Base-by-base conservation (phyloP, 2,329 filamentous ascomycete genomes). In the Coniosporium tulheliwenetii region DNA sequence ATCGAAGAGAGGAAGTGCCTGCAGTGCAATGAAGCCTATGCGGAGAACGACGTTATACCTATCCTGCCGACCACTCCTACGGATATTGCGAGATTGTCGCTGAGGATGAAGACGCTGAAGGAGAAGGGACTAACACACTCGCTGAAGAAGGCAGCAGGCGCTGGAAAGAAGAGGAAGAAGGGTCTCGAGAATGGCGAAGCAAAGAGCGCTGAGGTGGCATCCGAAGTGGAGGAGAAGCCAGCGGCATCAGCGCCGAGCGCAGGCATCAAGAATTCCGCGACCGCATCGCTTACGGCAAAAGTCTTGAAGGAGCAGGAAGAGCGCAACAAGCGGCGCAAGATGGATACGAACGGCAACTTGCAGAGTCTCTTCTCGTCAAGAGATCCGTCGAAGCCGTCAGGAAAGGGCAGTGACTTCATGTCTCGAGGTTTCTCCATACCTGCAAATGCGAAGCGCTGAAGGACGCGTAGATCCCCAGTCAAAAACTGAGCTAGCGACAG, bases 251-350 rank as follows among this genome's bases (percentile, higher is more conserved):
- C 33, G 42, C 43, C 33, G 40, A 41, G 50, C 19, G 62, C 69
- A 40, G 77, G 80, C 9, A 94, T 96, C 59, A 94, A 94, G 58
- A 93, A 96, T 50, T 69, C 84, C 0, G 74, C 84, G 41, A 91
- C 91, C 0, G 87, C 89, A 0, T 81, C 78, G 3, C 63, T 98
- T 36, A 93, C 89, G 0, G 83, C 82, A 0, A 86, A 79, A 50
- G 87, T 98, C 0, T 59, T 96, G 19, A 80, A 81, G 16, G 89
- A 96, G 52, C 85, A 95, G 57, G 82, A 89, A 39, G 77, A 81
- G 52, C 71, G 74, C 42, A 86, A 85, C 48, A 94, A 89, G 63
- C 68, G 79, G 48, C 70, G 83, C 45, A 93, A 83, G 54, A 52
- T 85, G 49, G 77, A 71, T 3, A 64, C 64, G 26, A 69, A 66